phyloP scores from a whole-genome alignment of 305 asterid species.

The Fraxinus dipetala region DNA sequence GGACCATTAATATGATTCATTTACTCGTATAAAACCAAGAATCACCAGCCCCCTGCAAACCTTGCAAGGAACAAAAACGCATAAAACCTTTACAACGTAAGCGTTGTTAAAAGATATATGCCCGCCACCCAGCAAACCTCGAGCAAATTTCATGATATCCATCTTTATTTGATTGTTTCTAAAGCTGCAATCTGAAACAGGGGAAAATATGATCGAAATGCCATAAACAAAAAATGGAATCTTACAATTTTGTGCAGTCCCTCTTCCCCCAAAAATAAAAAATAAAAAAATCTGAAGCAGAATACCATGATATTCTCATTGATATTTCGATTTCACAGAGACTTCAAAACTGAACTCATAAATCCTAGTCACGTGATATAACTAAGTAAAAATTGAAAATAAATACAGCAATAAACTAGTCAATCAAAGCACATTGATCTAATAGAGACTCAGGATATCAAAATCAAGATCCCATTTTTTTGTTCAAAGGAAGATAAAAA shows the following conservation, averaged over 20 bases:
- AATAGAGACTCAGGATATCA: neutral
- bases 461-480: neutral
- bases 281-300: neutral
- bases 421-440: neutral
- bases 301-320: neutral
- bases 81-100: neutral
- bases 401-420: neutral
- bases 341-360: neutral
- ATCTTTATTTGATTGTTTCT: neutral
- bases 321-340: neutral
- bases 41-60: neutral
- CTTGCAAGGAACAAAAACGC: slow-evolving; percentile 4
- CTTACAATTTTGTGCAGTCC: neutral
- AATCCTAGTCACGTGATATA: neutral
- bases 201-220: neutral
- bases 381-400: neutral
- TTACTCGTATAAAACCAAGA: slow-evolving; percentile 12
- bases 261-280: neutral
- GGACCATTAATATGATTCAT: slow-evolving; percentile 17
- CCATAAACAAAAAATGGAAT: neutral
- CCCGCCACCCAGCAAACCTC: neutral
- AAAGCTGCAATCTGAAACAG: neutral
- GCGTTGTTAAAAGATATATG: neutral
- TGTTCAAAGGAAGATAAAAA: neutral
- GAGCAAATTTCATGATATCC: neutral